Evolutionary conservation across 2,329 filamentous ascomycete species (phyloP), one percentile per base, ranked within the genome.

Genomic region (Epichloe aotearoae): DNA sequence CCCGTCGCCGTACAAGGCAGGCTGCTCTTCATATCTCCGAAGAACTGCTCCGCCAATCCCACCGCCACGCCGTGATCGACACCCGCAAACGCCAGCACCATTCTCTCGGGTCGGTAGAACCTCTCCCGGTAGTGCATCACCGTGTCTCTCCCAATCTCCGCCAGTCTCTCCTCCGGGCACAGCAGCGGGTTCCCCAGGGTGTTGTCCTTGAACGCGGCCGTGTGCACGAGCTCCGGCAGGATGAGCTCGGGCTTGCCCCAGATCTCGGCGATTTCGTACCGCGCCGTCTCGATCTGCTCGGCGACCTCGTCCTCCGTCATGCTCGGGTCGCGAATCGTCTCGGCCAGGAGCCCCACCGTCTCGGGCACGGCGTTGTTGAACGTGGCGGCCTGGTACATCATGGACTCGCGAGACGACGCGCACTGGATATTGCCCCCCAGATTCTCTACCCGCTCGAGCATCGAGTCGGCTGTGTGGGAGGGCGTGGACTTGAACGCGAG

Each of bases 331-430:
- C 88, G 84, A 55, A 98, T 94, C 34, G 93, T 97, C 67, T 98
- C 93, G 53, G 93, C 91, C 40, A 98, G 79, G 17, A 98, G 71
- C 33, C 77, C 88, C 23, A 95, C 80, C 12, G 91, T 88, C 8
- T 81, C 81, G 6, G 87, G 83, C 8, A 98, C 89, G 17, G 88
- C 84, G 26, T 84, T 84, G 73, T 98, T 98, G 79, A 98, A 98
- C 33, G 90, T 96, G 26, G 93, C 93, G 1, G 89, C 88, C 69
- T 98, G 93, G 73, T 98, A 98, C 93, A 98, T 98, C 70, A 98
- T 80, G 51, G 88, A 88, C 69, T 98, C 93, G 57, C 93, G 79
- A 2, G 89, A 95, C 1, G 90, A 96, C 11, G 91, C 90, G 70
- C 93, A 98, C 70, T 97, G 90, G 53, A 98, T 91, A 66, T 96